Percentiles rank a stretch among this genome's conserved stretches.
Conservation (phyloP, 1,139 yeast species). For the Komagataea norvegica region DNA sequence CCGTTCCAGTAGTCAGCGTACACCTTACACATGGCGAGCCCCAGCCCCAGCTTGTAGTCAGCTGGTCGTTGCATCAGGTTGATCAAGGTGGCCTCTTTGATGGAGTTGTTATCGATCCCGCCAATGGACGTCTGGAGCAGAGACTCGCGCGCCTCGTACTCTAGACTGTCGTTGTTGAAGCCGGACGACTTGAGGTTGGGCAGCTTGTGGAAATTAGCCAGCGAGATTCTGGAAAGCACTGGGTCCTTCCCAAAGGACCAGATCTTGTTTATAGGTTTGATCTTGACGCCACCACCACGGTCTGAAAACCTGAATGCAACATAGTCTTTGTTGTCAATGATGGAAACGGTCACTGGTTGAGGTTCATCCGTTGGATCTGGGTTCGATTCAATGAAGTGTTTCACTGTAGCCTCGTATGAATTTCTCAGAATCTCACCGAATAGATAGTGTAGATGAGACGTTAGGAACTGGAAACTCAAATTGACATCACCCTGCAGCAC, state of each 20-base stretch:
- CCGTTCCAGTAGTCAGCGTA: slow-evolving; percentile 98
- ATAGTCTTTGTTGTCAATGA: slow-evolving; percentile 60
- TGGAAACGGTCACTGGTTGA: slow-evolving; percentile 63
- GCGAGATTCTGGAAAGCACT: slow-evolving; percentile 48
- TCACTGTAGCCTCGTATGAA: slow-evolving; percentile 74
- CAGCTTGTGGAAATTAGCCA: slow-evolving; percentile 60
- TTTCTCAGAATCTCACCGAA: slow-evolving; percentile 85
- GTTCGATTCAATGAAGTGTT: slow-evolving; percentile 34
- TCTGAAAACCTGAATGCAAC: slow-evolving; percentile 79
- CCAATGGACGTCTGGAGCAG: slow-evolving; percentile 26
- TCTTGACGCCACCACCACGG: slow-evolving; percentile 80
- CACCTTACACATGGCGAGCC: slow-evolving; percentile 85
- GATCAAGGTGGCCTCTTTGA: slow-evolving; percentile 39
- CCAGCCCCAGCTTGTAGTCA: slow-evolving; percentile 73
- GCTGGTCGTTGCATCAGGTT: slow-evolving; percentile 68
- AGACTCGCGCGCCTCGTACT: slow-evolving; percentile 15
- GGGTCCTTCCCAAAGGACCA: slow-evolving; percentile 85
- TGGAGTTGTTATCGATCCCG: slow-evolving; percentile 24
- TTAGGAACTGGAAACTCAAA: slow-evolving; percentile 73
- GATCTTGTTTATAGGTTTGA: slow-evolving; percentile 51
- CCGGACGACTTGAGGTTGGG: slow-evolving; percentile 43
- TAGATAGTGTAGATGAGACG: slow-evolving; percentile 79
- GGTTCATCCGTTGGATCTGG: slow-evolving; percentile 29
- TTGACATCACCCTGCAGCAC: slow-evolving; percentile 60
- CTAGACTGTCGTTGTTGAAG: background rate